Evolutionary conservation across 2,329 filamentous ascomycete species (phyloP), one percentile per base, ranked within the genome.

Genomic region (Ophiosphaerella narmari): DNA sequence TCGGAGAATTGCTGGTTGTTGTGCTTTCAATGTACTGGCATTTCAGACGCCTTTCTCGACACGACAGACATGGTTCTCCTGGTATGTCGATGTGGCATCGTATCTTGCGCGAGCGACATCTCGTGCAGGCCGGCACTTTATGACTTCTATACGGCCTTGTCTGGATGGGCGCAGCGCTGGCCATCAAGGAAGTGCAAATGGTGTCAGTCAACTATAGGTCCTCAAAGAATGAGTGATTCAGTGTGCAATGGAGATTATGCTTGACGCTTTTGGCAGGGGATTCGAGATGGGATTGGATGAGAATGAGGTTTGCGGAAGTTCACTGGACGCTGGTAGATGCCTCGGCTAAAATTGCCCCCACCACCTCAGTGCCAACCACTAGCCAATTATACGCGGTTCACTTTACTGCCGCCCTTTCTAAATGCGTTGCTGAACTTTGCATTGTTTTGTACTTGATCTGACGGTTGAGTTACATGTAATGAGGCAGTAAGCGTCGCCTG

Each of bases 111-210:
- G 69, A 71, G 11, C 74, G 69, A 55, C 74, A 77, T 50, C 68
- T 59, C 18, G 65, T 70, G 56, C 74, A 76, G 32, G 74, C 74
- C n/a, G 74, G 74, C 14, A 75, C 67, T 53, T 72, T 73, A 58
- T 76, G 74, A 23, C 73, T 76, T 35, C 74, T 72, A 52, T 76
- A 76, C 16, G 74, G 74, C 48, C 75, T 62, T 49, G 63, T 68
- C 47, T 71, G 70, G 37, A 71, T 65, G 35, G 68, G 54, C 35
- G 63, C 57, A 37, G 63, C 60, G 58, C 56, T 63, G 58, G 67
- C 65, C 68, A 71, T 71, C 51, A 59, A 64, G 46, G 40, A 42
- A 18, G 21, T 21, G 12, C n/a, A n/a, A 11, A 6, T 12, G n/a
- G 23, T 24, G 9, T 23, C 7, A 29, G 11, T 24, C 37, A 32